phyloP scores from a whole-genome alignment of 768 basidiomycete genomes.

The Pleurotus giganteus region DNA sequence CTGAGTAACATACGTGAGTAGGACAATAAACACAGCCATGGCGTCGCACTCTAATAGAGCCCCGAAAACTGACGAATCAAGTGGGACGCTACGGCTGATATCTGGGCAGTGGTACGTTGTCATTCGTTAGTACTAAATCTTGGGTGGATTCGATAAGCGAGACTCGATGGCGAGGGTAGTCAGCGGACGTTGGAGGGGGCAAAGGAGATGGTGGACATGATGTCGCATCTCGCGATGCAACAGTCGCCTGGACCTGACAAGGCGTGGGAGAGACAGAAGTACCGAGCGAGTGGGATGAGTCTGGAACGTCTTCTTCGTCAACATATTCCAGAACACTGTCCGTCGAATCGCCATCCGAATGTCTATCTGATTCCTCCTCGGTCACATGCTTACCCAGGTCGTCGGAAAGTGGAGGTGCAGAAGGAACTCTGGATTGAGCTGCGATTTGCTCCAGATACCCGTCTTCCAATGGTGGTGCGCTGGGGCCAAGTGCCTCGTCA shows the following conservation, averaged over 20 bases:
- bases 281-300: not conserved
- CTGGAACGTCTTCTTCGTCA: not conserved
- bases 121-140: constrained; percentile 9
- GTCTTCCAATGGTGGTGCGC: constrained; percentile 28
- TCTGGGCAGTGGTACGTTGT: constrained; percentile 5
- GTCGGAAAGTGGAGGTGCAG: constrained; percentile 40
- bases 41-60: not conserved
- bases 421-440: constrained; percentile 31
- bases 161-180: constrained; percentile 4
- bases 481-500: constrained; percentile 31
- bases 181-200: constrained; percentile 7
- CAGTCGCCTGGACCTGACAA: constrained; percentile 1
- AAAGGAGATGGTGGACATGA: constrained; percentile 6
- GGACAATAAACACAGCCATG: not conserved
- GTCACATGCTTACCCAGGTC: constrained; percentile 15
- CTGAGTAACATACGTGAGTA: not conserved
- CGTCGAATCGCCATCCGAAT: not conserved
- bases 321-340: constrained; percentile 4
- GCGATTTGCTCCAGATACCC: constrained; percentile 15
- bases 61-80: not conserved
- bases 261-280: not conserved
- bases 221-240: not conserved
- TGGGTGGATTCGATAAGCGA: constrained; percentile 9
- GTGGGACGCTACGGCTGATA: constrained; percentile 6
- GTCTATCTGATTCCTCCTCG: not conserved